Percentiles rank a stretch among this genome's conserved stretches.
phyloP scores from a whole-genome alignment of 768 basidiomycete genomes.

The Rhodotorula diobovata region DNA sequence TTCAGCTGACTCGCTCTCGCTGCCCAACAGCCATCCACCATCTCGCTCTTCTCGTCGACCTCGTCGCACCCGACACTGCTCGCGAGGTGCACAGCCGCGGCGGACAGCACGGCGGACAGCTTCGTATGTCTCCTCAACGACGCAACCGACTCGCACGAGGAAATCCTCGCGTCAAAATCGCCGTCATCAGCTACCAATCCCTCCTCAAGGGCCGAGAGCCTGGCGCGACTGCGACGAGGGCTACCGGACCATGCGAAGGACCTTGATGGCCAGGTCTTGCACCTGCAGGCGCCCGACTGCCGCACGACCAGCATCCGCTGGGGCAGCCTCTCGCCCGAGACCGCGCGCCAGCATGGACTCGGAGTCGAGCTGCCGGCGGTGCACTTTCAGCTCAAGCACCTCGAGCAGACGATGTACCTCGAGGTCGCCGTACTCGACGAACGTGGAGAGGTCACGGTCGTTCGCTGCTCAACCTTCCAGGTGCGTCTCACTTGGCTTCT shows the following conservation, averaged over 20 bases:
- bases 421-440: constrained; percentile 15
- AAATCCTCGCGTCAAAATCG: constrained; percentile 12
- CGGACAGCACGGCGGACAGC: background rate
- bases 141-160: background rate
- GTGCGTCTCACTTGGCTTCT: constrained; percentile 1
- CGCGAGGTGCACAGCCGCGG: background rate
- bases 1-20: background rate
- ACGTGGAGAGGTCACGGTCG: background rate
- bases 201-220: background rate
- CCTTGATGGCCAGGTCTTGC: constrained; percentile 11
- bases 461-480: constrained; percentile 28
- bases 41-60: constrained; percentile 33
- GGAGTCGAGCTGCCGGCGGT: constrained; percentile 21
- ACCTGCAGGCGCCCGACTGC: constrained; percentile 28
- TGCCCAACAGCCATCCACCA: background rate
- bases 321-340: background rate
- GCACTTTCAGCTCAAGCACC: constrained; percentile 26
- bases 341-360: background rate
- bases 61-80: constrained; percentile 18
- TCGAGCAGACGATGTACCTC: constrained; percentile 21
- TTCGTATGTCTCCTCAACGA: constrained; percentile 31
- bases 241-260: background rate
- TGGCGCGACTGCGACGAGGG: background rate
- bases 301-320: constrained; percentile 20
- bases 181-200: background rate